These are phyloP conservation scores for Elsinoe australis DNA, from an alignment of 2,329 filamentous ascomycete species.

Conservation along the genomic window DNA sequence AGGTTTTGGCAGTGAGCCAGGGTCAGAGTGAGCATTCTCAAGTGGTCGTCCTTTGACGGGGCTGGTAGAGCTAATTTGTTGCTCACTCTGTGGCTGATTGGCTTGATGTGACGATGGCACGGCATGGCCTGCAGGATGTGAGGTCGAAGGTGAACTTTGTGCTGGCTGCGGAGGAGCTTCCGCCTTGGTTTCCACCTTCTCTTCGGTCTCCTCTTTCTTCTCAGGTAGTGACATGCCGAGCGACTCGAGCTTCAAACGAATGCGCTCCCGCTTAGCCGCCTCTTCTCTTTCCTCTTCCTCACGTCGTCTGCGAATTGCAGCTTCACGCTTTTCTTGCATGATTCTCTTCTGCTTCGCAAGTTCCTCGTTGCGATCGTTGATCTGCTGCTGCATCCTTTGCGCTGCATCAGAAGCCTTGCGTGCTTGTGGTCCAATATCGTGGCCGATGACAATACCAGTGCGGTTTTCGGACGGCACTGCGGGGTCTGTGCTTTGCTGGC, in stretches of 20 bases:
- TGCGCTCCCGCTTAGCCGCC: slow-evolving; percentile 61
- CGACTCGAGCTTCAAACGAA: slow-evolving; percentile 63
- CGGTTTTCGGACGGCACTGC: slow-evolving; percentile 33
- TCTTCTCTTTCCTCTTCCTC: slow-evolving; percentile 66
- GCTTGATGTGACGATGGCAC: neutral
- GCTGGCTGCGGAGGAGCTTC: slow-evolving; percentile 46
- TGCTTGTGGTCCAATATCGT: slow-evolving; percentile 24
- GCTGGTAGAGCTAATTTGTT: slow-evolving; percentile 3
- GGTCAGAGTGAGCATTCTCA: slow-evolving; percentile 11
- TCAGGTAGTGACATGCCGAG: slow-evolving; percentile 48
- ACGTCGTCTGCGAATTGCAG: slow-evolving; percentile 56
- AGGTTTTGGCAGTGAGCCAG: neutral
- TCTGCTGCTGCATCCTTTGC: slow-evolving; percentile 56
- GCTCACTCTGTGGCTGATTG: neutral
- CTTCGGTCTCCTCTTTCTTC: slow-evolving; percentile 15
- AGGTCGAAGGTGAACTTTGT: slow-evolving; percentile 48
- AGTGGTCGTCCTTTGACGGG: slow-evolving; percentile 12
- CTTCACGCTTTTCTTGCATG: slow-evolving; percentile 65
- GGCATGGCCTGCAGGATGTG: slow-evolving; percentile 36
- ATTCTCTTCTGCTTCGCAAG: slow-evolving; percentile 30
- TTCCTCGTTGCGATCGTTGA: slow-evolving; percentile 22
- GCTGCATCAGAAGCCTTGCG: slow-evolving; percentile 41
- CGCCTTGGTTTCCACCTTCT: neutral
- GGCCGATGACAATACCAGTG: slow-evolving; percentile 24
- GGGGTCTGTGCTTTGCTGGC: slow-evolving; percentile 36